phyloP scores from a whole-genome alignment of 1,284 basidiomycete genomes.

The Bjerkandera adusta region DNA sequence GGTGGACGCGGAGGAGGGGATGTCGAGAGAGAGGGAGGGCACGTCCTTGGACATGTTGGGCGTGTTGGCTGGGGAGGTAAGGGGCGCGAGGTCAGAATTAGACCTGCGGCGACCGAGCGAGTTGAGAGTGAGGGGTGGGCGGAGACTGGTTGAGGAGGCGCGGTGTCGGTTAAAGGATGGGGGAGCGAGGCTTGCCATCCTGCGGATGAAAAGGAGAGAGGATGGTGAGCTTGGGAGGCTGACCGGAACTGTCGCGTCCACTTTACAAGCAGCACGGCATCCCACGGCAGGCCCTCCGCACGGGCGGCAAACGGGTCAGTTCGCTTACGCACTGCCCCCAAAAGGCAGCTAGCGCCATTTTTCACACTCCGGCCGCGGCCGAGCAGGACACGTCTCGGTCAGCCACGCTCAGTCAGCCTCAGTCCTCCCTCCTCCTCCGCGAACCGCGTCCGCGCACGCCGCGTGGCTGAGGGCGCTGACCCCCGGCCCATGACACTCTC shows the following conservation, averaged over 20 bases:
- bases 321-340: not conserved
- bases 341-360: not conserved
- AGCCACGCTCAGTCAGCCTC: conserved; percentile 6
- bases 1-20: conserved; percentile 17
- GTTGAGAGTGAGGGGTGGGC: conserved; percentile 49
- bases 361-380: not conserved
- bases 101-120: conserved; percentile 54
- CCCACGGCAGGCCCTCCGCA: conserved; percentile 4
- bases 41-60: conserved; percentile 20
- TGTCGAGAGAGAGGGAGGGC: conserved; percentile 18
- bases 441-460: too few species aligned
- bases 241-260: conserved; percentile 4
- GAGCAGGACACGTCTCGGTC: conserved; percentile 2
- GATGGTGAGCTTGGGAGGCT: conserved; percentile 4
- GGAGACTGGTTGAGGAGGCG: conserved; percentile 60
- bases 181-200: conserved; percentile 31
- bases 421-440: not conserved
- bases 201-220: not conserved
- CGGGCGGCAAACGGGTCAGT: not conserved
- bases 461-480: not conserved
- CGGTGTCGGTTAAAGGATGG: conserved; percentile 44
- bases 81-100: conserved; percentile 34
- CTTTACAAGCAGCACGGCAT: conserved; percentile 5
- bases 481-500: not conserved
- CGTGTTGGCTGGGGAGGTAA: conserved; percentile 22